Evolutionary conservation across 495 filamentous ascomycete species (phyloP), one percentile per base, ranked within the genome.

Genomic region (Penicillium soppii): DNA sequence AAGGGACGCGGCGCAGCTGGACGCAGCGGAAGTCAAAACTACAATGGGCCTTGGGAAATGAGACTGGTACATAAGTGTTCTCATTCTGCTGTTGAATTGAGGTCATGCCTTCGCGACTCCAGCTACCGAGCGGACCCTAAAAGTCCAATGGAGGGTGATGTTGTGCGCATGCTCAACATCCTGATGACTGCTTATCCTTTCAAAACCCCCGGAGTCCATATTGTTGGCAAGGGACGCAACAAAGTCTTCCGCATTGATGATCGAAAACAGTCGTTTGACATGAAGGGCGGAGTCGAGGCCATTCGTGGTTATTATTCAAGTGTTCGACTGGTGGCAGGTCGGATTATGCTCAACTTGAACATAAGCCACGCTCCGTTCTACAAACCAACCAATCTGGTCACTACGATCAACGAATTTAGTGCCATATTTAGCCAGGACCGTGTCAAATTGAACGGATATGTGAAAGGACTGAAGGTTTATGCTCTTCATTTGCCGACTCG

Each of bases 291-390:
- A 0, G 56, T 80, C 1, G 45, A 67, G 36, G 76, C 74, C 10
- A 35, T 72, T 15, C 71, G 77, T 13, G 79, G 79, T 0, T 79
- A 71, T 61, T 79, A 61, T 46, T 59, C 72, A 1, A 78, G 73
- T 58, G 76, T 79, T 8, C 66, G 79, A 10, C 59, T 70, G 2
- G 59, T 68, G 10, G 63, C 67, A 5, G 52, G 55, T 5, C 50
- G 69, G n/a, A 38, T 80, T 9, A 47, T 81, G 7, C 33, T 82
- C 1, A 82, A 82, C 46, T 32, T 82, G 29, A 77, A 80, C 43
- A 69, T 76, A 30, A 67, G 65, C 12, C 70, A 67, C 26, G 56
- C 3, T 33, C 57, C 3, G 57, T 56, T 5, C 44, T 55, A 6
- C 53, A 80, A 5, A 12, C 42, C 0, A 25, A 57, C 0, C n/a